Percentiles rank a stretch among this genome's conserved stretches.
Evolutionary conservation across 2,329 filamentous ascomycete species (phyloP).

Genomic region (Exophiala alcalophila): DNA sequence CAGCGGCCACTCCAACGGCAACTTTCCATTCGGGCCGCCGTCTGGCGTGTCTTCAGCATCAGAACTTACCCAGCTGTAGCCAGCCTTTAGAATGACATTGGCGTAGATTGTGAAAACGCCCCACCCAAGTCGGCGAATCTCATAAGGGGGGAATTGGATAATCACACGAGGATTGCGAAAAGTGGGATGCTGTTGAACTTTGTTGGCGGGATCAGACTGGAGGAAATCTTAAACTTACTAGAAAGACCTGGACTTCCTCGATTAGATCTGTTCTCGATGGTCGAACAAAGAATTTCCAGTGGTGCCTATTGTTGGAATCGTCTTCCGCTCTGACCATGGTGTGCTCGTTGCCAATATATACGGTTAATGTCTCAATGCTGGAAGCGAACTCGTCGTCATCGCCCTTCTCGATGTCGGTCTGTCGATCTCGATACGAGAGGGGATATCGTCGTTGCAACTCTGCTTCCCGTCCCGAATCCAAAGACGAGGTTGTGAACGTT

Average conservation of each 20-base stretch:
- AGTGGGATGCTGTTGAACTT: constrained; percentile 23
- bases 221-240: constrained; percentile 16
- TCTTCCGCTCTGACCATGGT: constrained; percentile 18
- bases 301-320: constrained; percentile 24
- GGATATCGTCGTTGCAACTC: constrained; percentile 20
- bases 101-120: constrained; percentile 27
- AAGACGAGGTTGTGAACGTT: constrained; percentile 19
- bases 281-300: constrained; percentile 30
- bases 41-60: constrained; percentile 26
- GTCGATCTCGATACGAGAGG: constrained; percentile 17
- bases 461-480: constrained; percentile 15
- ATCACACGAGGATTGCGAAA: constrained; percentile 25
- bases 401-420: constrained; percentile 2
- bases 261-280: constrained; percentile 27
- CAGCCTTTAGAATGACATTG: constrained; percentile 25
- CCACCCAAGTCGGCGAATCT: constrained; percentile 27
- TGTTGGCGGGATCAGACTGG: constrained; percentile 1
- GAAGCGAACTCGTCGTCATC: constrained; percentile 19
- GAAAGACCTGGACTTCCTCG: constrained; percentile 28
- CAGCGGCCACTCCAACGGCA: constrained; percentile 28
- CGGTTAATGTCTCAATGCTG: constrained; percentile 23
- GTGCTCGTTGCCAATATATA: constrained; percentile 29
- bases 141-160: constrained; percentile 24
- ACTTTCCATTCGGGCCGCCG: constrained; percentile 22
- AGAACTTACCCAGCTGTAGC: constrained; percentile 27